Percentiles rank a stretch among this genome's conserved stretches.
These are phyloP conservation scores for Daldinia vernicosa DNA, from an alignment of 495 filamentous ascomycete genomes.

Conservation along the genomic window DNA sequence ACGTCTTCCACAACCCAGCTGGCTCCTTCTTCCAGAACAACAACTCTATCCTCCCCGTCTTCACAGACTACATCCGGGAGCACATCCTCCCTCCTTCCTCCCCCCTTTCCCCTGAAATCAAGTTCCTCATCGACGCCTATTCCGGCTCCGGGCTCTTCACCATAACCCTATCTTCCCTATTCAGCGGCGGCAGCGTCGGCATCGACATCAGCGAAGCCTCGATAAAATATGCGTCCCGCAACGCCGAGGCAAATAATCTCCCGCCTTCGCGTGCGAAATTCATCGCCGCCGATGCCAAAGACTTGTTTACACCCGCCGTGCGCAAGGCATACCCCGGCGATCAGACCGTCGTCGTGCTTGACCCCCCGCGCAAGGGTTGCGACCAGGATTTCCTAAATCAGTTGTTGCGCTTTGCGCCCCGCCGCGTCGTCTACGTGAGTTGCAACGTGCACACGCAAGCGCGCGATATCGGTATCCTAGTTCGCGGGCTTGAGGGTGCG, in stretches of 20 bases:
- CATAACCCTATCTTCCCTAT: constrained; percentile 85
- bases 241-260: constrained; percentile 82
- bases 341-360: constrained; percentile 88
- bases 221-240: constrained; percentile 76
- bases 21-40: constrained; percentile 99
- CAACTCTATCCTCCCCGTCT: constrained; percentile 92
- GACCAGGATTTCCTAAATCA: constrained; percentile 84
- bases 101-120: constrained; percentile 58
- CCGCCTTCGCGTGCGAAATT: constrained; percentile 68
- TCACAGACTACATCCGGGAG: constrained; percentile 89
- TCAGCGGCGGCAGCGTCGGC: constrained; percentile 61
- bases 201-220: constrained; percentile 69
- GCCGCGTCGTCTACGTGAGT: constrained; percentile 88
- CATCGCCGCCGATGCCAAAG: constrained; percentile 82
- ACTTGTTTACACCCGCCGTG: constrained; percentile 76
- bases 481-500: constrained; percentile 62
- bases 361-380: constrained; percentile 95
- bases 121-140: constrained; percentile 95
- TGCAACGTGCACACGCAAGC: constrained; percentile 99
- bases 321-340: constrained; percentile 72
- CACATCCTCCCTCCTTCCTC: constrained; percentile 68
- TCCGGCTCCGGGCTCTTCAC: constrained; percentile 97
- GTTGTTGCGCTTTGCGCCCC: constrained; percentile 76
- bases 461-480: constrained; percentile 85
- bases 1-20: constrained; percentile 87